Evolutionary conservation across 75 land plant genomes (phyloP).

Genomic region (Pinus albicaulis): DNA sequence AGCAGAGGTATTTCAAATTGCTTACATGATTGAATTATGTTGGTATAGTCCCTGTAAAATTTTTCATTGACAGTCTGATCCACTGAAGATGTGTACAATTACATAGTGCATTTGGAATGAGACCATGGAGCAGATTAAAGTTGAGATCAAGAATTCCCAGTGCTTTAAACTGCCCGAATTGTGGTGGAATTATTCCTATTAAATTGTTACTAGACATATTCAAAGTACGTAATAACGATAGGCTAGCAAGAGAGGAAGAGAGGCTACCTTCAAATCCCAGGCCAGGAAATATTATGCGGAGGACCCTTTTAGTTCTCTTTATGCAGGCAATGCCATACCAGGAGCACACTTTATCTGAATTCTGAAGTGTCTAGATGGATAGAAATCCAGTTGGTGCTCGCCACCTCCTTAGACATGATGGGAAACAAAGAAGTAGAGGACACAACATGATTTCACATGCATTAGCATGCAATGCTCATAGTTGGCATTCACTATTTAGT

Average conservation of each 20-base stretch:
- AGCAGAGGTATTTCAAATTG: constrained; percentile 29
- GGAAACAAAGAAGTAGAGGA: no score
- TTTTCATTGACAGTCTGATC: constrained; percentile 35
- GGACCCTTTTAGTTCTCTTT: neutral
- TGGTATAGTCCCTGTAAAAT: constrained; percentile 22
- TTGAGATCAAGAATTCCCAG: constrained; percentile 34
- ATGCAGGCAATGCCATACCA: neutral
- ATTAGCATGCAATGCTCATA: no score
- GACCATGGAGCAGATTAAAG: constrained; percentile 28
- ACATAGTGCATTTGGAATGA: constrained; percentile 28
- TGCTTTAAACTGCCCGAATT: constrained; percentile 32
- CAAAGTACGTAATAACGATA: constrained; percentile 33
- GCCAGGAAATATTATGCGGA: neutral
- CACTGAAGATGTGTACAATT: constrained; percentile 32
- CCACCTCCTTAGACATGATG: no score
- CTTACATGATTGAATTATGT: constrained; percentile 28
- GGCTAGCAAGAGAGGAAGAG: constrained; percentile 38
- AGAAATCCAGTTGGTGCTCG: neutral
- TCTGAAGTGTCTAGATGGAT: neutral
- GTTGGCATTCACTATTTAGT: no score
- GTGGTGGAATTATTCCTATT: constrained; percentile 39
- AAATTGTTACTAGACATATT: constrained; percentile 54
- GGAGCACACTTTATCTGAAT: neutral
- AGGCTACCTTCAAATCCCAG: constrained; percentile 23
- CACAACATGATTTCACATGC: no score